These are phyloP conservation scores for Pseudopyrenochaeta lycopersici DNA, from an alignment of 2,329 filamentous ascomycete genomes.

Conservation along the genomic window DNA sequence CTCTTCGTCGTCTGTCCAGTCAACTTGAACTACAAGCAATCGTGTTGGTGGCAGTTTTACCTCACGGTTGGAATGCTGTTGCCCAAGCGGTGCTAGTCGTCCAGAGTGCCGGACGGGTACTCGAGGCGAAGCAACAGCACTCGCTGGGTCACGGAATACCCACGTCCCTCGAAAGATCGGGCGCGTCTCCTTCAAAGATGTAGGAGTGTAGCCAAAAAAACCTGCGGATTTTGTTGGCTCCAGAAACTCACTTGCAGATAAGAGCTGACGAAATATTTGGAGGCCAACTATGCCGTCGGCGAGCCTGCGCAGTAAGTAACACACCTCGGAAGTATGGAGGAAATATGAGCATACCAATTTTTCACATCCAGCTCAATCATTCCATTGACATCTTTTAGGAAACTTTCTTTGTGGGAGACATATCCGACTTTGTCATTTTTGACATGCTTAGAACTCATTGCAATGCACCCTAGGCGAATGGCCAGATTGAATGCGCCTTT, in stretches of 20 bases:
- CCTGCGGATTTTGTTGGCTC: slow-evolving; percentile 31
- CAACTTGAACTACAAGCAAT: slow-evolving; percentile 36
- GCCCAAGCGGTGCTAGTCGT: slow-evolving; percentile 7
- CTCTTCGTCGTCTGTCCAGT: slow-evolving; percentile 44
- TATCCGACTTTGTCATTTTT: slow-evolving; percentile 18
- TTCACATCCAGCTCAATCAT: slow-evolving; percentile 21
- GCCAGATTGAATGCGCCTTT: slow-evolving; percentile 38
- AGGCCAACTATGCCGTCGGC: slow-evolving; percentile 23
- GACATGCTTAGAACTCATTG: slow-evolving; percentile 24
- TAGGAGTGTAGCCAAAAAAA: slow-evolving; percentile 27
- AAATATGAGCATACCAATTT: slow-evolving; percentile 28
- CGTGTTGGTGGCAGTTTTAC: neutral
- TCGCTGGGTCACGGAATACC: slow-evolving; percentile 39
- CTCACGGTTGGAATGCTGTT: neutral
- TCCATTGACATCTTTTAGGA: slow-evolving; percentile 22
- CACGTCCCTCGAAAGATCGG: slow-evolving; percentile 40
- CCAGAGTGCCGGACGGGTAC: slow-evolving; percentile 16
- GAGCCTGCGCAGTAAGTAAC: slow-evolving; percentile 25
- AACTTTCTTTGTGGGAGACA: slow-evolving; percentile 16
- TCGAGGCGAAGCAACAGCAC: neutral
- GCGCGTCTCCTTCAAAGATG: slow-evolving; percentile 21
- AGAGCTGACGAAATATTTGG: slow-evolving; percentile 31
- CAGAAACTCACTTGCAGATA: slow-evolving; percentile 25
- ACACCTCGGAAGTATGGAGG: neutral
- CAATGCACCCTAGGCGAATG: slow-evolving; percentile 39